These are phyloP conservation scores for Mrakia blollopis DNA, from an alignment of 768 basidiomycete genomes.

Conservation along the genomic window DNA sequence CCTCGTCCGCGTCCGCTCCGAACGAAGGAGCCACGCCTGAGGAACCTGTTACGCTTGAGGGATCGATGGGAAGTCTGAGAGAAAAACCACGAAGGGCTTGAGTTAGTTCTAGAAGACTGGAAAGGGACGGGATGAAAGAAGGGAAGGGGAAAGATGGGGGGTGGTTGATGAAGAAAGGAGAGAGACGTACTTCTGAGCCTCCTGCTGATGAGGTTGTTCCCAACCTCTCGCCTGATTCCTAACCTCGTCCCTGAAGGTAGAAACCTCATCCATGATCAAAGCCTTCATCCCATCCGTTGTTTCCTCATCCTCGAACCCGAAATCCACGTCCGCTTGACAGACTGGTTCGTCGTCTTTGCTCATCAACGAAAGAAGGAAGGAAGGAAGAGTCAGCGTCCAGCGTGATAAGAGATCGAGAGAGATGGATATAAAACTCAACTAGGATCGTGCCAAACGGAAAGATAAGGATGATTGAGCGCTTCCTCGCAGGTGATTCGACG, in stretches of 20 bases:
- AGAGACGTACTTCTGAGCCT: neutral
- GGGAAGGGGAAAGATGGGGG: neutral
- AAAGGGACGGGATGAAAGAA: neutral
- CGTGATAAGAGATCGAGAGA: neutral
- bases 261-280: conserved; percentile 89
- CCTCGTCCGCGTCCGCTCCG: neutral
- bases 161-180: no score
- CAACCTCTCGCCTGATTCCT: conserved; percentile 70
- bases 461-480: conserved; percentile 88
- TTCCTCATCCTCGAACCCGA: conserved; percentile 93
- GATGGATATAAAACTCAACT: conserved; percentile 35
- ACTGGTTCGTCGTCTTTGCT: conserved; percentile 67
- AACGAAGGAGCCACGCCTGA: conserved; percentile 5
- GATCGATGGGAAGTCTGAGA: conserved; percentile 10
- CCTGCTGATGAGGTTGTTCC: conserved; percentile 40
- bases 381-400: neutral
- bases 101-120: no score
- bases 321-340: conserved; percentile 87
- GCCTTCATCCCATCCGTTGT: conserved; percentile 95
- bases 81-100: no score
- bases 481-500: conserved; percentile 95
- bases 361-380: neutral
- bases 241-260: conserved; percentile 80
- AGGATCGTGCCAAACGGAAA: conserved; percentile 92
- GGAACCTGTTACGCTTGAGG: neutral